A percentile compares a stretch with the other conserved stretches of the same genome.
Evolutionary conservation across 176 grass and related monocot genomes (phyloP).

Genomic region (Ensete glaucum): DNA sequence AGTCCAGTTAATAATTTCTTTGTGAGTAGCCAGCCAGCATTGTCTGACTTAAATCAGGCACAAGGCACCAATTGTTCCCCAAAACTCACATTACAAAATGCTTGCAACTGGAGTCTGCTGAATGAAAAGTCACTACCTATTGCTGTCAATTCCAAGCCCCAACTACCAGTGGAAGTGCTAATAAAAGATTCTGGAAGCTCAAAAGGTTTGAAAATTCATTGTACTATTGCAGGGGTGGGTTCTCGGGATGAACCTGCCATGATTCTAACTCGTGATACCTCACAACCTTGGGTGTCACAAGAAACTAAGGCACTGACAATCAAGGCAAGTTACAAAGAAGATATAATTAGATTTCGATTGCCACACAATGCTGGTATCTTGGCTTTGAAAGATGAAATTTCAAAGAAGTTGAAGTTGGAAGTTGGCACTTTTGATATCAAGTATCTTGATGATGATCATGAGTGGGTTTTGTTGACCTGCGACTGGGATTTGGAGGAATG

Average conservation of each 20-base stretch:
- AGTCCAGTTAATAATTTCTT: conserved; percentile 9
- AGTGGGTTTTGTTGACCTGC: conserved; percentile 26
- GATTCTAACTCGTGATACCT: background rate
- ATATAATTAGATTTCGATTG: conserved; percentile 19
- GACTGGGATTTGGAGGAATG: conserved; percentile 24
- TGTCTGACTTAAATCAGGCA: background rate
- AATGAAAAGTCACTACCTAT: background rate
- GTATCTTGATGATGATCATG: conserved; percentile 24
- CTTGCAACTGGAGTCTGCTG: background rate
- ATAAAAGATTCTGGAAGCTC: conserved; percentile 8
- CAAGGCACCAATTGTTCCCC: background rate
- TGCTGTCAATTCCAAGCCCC: background rate
- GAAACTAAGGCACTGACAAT: conserved; percentile 1
- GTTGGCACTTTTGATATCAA: conserved; percentile 20
- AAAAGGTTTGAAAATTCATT: conserved; percentile 13
- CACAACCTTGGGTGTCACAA: background rate
- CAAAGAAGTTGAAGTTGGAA: conserved; percentile 24
- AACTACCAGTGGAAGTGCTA: background rate
- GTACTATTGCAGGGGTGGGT: conserved; percentile 3
- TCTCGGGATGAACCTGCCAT: background rate
- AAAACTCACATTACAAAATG: conserved; percentile 9
- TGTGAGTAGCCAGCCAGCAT: background rate
- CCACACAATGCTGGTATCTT: conserved; percentile 4
- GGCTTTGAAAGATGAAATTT: conserved; percentile 17
- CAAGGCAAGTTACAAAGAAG: conserved; percentile 21